Base-by-base conservation (phyloP, 495 filamentous ascomycete species). In the Penicilliopsis zonata region DNA sequence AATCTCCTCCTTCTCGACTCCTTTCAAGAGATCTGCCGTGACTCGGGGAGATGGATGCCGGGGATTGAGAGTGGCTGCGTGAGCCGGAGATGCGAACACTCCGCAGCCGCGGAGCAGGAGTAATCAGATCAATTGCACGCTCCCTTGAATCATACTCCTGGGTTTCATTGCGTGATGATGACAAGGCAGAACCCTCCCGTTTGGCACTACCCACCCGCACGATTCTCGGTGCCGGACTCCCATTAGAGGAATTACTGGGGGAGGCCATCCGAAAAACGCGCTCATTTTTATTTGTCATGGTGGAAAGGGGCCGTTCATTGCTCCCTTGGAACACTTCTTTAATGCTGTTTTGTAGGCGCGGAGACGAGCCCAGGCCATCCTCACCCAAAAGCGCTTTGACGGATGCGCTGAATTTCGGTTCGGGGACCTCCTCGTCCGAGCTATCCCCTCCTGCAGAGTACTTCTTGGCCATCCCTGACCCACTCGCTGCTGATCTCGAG, bases 351-450 rank as follows among this genome's bases (percentile, higher is more conserved):
- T 67, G 57, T 8, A 55, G 53, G 17, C 55, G 55, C 0, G 74
- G 69, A 17, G 73, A 69, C 25, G 72, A 56, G 14, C 63, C 65
- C 34, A 69, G 50, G 9, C 69, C 70, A 30, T 74, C 72, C 41
- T 78, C 77, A 34, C 79, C 74, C 5, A 87, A 59, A 9, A 87
- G 58, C 14, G 80, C 80, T 43, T 84, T 85, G 6, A 80, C 82
- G 21, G 80, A 68, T 20, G 82, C 82, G 44, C 80, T 86, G 44
- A 85, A 76, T 50, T 80, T 83, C 54, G 83, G 81, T 37, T 80
- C 80, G 20, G 78, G 80, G 15, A 75, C 63, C 36, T 61, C 61
- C 36, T 85, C 80, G 44, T 87, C 82, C 12, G 81, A 85, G 57
- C 80, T 86, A 44, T 86, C 81, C 5, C 66, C 67, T n/a, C n/a